Base-by-base conservation (phyloP, 495 filamentous ascomycete species). In the Aspergillus kassunensis region DNA sequence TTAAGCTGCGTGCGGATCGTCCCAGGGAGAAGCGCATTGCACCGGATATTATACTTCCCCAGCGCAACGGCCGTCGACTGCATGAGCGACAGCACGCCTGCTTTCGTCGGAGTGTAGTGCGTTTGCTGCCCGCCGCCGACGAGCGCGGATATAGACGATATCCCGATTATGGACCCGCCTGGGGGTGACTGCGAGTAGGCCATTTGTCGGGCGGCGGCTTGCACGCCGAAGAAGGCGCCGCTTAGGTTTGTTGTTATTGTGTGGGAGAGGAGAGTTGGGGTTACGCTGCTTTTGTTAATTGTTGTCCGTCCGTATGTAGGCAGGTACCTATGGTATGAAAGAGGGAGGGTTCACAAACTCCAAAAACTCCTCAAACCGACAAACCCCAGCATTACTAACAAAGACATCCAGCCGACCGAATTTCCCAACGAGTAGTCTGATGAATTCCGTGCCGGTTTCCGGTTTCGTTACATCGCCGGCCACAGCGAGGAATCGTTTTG, bases 81-180 rank as follows among this genome's bases (percentile, higher is more conserved):
- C 85, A 95, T 95, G 19, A 96, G 74, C 41, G 80, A 86, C 25
- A 89, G 56, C 1, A 96, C 78, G 3, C 90, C 91, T 0, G 91
- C 91, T 64, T 96, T 96, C 10, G 91, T 95, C 2, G 90, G 91
- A 18, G 90, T 95, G 67, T 95, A 96, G 57, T 96, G 90, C 20
- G 81, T 82, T 69, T 96, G 91, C 40, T 73, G 71, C 0, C 80
- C 87, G 16, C 90, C 90, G 25, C 91, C 91, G 0, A 95, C 90
- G 2, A 95, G 77, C 3, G 91, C 91, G 7, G 80, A 85, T 57
- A 95, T 92, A n/a, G 83, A 89, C 15, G 80, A 86, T 15, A 96
- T 79, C 0, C 80, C 90, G 56, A 96, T 95, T 57, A 96, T 93
- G 29, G 79, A 82, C 9, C 90, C 91, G 24, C 89, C 88, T 3